Percentiles rank a stretch among this genome's conserved stretches.
Conservation (phyloP, 495 filamentous ascomycete species). For the Penicillium robsamsonii region DNA sequence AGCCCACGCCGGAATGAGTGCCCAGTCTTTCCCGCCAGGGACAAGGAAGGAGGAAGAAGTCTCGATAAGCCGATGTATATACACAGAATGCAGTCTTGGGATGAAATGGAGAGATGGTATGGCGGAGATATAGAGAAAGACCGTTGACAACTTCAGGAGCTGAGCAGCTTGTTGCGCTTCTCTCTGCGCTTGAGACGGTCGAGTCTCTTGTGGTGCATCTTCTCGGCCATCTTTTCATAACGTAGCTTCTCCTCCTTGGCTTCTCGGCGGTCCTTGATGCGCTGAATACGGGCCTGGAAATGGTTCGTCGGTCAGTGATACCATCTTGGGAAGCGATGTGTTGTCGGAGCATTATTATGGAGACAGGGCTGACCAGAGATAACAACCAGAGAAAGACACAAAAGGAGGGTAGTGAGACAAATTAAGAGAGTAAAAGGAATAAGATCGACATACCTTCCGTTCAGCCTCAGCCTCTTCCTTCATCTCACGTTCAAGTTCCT, state of each 20-base stretch:
- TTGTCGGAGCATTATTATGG: conserved; percentile 4
- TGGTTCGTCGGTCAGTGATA: conserved; percentile 9
- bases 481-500: conserved; percentile 90
- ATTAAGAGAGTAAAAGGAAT: neutral
- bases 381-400: neutral
- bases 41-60: neutral
- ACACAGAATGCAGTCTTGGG: conserved; percentile 15
- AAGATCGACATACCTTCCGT: conserved; percentile 61
- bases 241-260: conserved; percentile 91
- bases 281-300: conserved; percentile 64
- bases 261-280: conserved; percentile 77
- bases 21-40: conserved; percentile 2
- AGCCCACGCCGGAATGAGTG: conserved; percentile 11
- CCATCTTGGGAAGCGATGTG: conserved; percentile 5
- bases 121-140: conserved; percentile 8
- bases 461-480: conserved; percentile 92
- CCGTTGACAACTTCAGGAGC: conserved; percentile 60
- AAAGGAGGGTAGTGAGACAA: neutral
- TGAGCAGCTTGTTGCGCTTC: conserved; percentile 95
- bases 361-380: conserved; percentile 2
- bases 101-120: conserved; percentile 2
- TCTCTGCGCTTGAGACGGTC: conserved; percentile 90
- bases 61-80: conserved; percentile 12
- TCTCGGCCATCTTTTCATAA: conserved; percentile 92
- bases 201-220: conserved; percentile 94